Evolutionary conservation across 2,329 filamentous ascomycete genomes (phyloP).

Genomic region (Xylaria sp.): DNA sequence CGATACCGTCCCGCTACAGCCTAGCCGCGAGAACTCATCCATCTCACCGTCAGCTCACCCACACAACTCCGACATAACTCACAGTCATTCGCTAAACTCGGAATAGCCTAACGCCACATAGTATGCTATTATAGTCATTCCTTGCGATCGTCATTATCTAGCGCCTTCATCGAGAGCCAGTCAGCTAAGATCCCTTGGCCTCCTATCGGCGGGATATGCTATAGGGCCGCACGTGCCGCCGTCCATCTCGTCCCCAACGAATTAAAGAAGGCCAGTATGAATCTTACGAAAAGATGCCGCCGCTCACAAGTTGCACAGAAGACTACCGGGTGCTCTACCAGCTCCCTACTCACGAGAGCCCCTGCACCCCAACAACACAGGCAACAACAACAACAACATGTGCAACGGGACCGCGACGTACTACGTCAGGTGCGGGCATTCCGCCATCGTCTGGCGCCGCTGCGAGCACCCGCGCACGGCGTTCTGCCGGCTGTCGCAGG

Average conservation of each 20-base stretch:
- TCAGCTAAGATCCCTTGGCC: background rate
- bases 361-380: too few species aligned
- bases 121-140: background rate
- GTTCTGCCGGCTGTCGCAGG: background rate
- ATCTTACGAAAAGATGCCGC: background rate
- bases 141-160: background rate
- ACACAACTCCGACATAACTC: background rate
- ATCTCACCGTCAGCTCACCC: background rate
- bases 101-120: background rate
- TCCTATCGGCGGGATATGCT: background rate
- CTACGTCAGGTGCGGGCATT: constrained; percentile 20
- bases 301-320: background rate
- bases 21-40: background rate
- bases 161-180: background rate
- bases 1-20: background rate
- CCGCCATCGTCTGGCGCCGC: constrained; percentile 1
- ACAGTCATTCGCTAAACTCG: background rate
- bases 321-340: too few species aligned
- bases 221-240: background rate
- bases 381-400: constrained; percentile 1
- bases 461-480: background rate
- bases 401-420: background rate
- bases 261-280: background rate
- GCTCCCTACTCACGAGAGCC: too few species aligned
- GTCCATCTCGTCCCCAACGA: background rate